Conservation (phyloP, 345 rosid species). For the Populus alba region DNA sequence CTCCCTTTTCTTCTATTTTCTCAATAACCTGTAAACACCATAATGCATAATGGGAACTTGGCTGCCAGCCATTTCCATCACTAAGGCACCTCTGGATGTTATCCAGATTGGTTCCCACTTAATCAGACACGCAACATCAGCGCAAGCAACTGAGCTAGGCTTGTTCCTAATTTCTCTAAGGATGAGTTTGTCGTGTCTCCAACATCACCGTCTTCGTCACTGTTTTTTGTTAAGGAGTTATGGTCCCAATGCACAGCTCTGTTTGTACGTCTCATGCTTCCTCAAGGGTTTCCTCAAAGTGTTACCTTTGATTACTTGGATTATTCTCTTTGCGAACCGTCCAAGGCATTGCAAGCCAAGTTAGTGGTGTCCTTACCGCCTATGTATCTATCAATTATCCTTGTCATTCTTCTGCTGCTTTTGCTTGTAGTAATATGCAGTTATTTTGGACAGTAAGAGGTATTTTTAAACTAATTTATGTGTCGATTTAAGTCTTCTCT, state of each 20-base stretch:
- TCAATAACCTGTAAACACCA: not conserved
- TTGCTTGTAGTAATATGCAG: too few relatives aligned
- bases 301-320: constrained; percentile 87
- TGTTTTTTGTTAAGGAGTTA: constrained; percentile 13
- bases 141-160: constrained; percentile 59
- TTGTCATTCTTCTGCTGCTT: too few relatives aligned
- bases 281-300: constrained; percentile 81
- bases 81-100: not conserved
- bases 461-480: too few relatives aligned
- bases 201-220: not conserved
- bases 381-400: constrained; percentile 47
- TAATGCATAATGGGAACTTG: not conserved
- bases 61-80: not conserved
- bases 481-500: too few relatives aligned
- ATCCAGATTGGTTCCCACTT: not conserved
- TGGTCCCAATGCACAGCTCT: constrained; percentile 47
- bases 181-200: constrained; percentile 54
- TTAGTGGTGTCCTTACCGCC: constrained; percentile 91
- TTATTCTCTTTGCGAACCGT: constrained; percentile 90
- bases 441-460: too few relatives aligned
- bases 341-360: constrained; percentile 90
- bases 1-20: not conserved
- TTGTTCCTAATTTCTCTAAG: constrained; percentile 47
- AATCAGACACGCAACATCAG: not conserved
- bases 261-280: constrained; percentile 60